These are phyloP conservation scores for Leccinum variicolor DNA, from an alignment of 768 basidiomycete species.

Conservation along the genomic window DNA sequence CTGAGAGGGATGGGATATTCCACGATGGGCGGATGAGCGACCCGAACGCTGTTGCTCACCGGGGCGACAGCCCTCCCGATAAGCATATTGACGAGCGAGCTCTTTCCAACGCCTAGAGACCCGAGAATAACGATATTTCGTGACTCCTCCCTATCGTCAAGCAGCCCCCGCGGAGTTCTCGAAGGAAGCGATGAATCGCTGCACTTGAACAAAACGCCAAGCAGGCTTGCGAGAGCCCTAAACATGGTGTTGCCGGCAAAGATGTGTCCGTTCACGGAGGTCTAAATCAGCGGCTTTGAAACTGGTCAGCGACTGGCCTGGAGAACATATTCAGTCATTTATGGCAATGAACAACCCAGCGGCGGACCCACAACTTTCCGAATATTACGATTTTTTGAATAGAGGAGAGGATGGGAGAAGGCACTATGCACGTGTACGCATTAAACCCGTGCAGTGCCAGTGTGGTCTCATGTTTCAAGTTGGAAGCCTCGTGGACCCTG, in stretches of 20 bases:
- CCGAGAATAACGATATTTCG: constrained; percentile 21
- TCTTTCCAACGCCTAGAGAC: constrained; percentile 35
- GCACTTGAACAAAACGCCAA: background rate
- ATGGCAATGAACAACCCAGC: background rate
- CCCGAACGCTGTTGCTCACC: constrained; percentile 20
- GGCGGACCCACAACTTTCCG: background rate
- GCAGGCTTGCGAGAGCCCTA: background rate
- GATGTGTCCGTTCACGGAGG: background rate
- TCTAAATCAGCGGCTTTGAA: background rate
- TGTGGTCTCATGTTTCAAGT: background rate
- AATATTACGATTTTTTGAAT: background rate
- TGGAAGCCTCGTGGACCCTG: constrained; percentile 15
- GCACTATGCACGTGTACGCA: background rate
- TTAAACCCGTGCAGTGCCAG: background rate
- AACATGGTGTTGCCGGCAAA: background rate
- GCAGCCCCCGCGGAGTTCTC: constrained; percentile 1
- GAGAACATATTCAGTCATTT: background rate
- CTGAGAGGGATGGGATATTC: constrained; percentile 10
- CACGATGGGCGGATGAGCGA: constrained; percentile 10
- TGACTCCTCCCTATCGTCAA: background rate
- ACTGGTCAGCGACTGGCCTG: background rate
- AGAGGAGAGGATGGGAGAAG: background rate
- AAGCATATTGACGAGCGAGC: constrained; percentile 41
- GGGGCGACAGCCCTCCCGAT: constrained; percentile 22
- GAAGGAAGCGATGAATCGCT: background rate